Base-by-base conservation (phyloP, 805 yeast species). In the Cyberlindnera misumaiensis region DNA sequence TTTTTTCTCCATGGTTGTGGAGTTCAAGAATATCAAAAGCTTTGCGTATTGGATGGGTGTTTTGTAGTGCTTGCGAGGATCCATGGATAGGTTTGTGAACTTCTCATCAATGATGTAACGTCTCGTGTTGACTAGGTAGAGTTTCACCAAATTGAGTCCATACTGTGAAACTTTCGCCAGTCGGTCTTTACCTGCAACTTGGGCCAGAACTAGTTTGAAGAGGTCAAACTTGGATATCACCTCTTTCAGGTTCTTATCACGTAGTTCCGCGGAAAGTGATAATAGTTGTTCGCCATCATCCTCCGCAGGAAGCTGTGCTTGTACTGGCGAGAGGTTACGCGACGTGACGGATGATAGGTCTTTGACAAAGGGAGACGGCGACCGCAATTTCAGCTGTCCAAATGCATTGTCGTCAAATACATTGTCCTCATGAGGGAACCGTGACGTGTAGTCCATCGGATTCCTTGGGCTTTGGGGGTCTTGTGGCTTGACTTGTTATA, bases 161-260 rank as follows among this genome's bases (percentile, higher is more conserved):
- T 80, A 80, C 50, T 78, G 81, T 18, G 76, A 63, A 9, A 77
- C 63, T 47, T 83, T 83, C 17, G 84, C 83, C 44, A 80, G 42
- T 52, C 80, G 80, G 51, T 83, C 93, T 54, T 82, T 83, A 35
- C 90, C 90, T 2, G 75, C 69, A 20, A 82, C 54, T 34, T 70
- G 69, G 36, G 72, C 72, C 37, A 80, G 54, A 55, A 80, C 58
- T 26, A 66, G 64, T 59, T 78, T 68, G 36, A 77, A 60, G 5
- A 80, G 62, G 34, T 72, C 78, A 28, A 52, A 39, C 25, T 41
- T 48, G 34, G 43, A 38, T 10, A 45, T 32, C 14, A 37, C 39
- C 12, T n/a, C 32, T 27, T 32, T 40, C 15, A 39, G 15, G 4
- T 40, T 43, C 24, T 32, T 31, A n/a, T 45, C 43, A 3, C 34